These are phyloP conservation scores for Fragilaria crotonensis DNA, from an alignment of 108 stramenopile species.

Conservation along the genomic window DNA sequence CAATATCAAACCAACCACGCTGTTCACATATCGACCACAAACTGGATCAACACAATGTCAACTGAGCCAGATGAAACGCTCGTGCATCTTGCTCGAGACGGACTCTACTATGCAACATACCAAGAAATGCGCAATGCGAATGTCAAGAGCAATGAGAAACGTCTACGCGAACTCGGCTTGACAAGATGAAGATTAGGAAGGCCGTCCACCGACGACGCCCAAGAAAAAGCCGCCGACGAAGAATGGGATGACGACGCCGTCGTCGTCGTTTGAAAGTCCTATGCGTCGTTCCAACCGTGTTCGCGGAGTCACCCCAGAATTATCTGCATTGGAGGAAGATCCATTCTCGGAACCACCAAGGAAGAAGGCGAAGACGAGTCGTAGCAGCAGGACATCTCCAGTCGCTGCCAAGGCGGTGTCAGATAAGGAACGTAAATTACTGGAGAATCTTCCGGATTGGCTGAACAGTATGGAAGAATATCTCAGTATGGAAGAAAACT, in stretches of 20 bases:
- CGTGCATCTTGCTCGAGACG: background rate
- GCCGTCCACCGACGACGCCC: background rate
- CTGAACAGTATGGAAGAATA: background rate
- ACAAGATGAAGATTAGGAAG: background rate
- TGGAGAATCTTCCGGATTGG: background rate
- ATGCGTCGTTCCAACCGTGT: background rate
- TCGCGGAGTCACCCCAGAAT: background rate
- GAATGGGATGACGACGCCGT: no score
- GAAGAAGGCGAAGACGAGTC: background rate
- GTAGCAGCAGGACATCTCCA: background rate
- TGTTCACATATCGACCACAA: no score
- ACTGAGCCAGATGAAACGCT: background rate
- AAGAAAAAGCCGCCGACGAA: no score
- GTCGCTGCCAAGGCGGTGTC: background rate
- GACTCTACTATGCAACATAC: background rate
- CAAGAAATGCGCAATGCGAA: background rate
- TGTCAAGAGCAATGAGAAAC: background rate
- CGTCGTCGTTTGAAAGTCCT: background rate
- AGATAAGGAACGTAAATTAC: background rate
- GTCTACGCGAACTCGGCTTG: background rate
- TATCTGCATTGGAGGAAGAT: no score
- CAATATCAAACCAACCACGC: no score
- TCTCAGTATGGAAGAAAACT: background rate
- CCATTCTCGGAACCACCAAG: no score
- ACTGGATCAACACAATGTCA: no score